These are phyloP conservation scores for Claviceps capensis DNA, from an alignment of 2,329 filamentous ascomycete species.

Conservation along the genomic window DNA sequence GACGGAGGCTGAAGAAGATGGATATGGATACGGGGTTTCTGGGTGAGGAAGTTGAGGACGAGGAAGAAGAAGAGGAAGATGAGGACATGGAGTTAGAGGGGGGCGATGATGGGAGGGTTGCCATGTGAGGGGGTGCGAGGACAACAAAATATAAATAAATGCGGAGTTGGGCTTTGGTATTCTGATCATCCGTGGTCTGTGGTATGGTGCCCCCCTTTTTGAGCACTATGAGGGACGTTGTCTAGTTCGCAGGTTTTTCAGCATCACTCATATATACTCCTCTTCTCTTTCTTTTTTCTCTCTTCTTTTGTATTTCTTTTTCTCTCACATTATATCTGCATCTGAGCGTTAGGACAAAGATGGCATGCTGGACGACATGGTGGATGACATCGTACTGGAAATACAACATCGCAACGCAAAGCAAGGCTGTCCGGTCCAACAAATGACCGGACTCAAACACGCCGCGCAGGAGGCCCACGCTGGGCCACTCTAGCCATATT, in stretches of 20 bases:
- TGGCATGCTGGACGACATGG: neutral
- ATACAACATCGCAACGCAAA: neutral
- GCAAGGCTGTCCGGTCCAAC: no score
- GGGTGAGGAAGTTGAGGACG: constrained; percentile 53
- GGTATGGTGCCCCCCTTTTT: neutral
- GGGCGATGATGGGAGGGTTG: constrained; percentile 18
- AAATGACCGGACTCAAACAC: no score
- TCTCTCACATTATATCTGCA: neutral
- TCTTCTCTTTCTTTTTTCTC: neutral
- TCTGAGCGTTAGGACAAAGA: neutral
- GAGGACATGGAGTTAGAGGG: constrained; percentile 30
- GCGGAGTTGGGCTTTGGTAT: no score
- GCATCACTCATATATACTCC: neutral
- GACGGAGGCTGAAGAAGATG: constrained; percentile 54
- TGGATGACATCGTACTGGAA: neutral
- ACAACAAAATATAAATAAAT: no score
- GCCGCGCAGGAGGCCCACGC: no score
- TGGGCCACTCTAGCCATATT: no score
- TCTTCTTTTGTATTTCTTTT: neutral
- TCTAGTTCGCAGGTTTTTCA: neutral
- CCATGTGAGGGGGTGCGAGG: neutral
- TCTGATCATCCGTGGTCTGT: neutral
- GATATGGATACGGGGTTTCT: constrained; percentile 72
- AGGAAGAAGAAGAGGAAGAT: constrained; percentile 37
- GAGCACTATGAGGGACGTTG: neutral